Conservation (phyloP, 2,329 filamentous ascomycete genomes). For the Ophiostoma triangulosporum region DNA sequence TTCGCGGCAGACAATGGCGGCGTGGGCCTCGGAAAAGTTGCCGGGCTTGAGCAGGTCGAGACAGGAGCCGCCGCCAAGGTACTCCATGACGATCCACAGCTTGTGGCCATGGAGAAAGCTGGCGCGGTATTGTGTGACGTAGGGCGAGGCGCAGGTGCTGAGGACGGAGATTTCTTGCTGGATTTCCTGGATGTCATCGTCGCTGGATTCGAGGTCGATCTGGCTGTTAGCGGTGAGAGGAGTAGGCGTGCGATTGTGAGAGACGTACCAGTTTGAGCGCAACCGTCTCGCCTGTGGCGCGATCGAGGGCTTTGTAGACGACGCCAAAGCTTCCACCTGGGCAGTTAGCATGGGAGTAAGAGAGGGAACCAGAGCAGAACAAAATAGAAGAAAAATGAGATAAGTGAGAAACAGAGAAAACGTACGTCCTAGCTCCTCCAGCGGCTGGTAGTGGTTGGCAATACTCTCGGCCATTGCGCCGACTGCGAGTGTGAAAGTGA, state of each 20-base stretch:
- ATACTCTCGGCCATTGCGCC: conserved; percentile 45
- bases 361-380: too few species aligned
- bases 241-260: neutral
- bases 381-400: too few species aligned
- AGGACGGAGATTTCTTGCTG: conserved; percentile 93
- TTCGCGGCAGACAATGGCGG: conserved; percentile 88
- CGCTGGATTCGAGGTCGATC: conserved; percentile 98
- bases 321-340: conserved; percentile 88
- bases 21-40: conserved; percentile 75
- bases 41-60: conserved; percentile 88
- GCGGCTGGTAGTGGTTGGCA: conserved; percentile 80
- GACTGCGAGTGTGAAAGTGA: neutral
- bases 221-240: conserved; percentile 25
- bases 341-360: conserved; percentile 6
- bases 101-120: conserved; percentile 95
- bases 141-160: conserved; percentile 86
- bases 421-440: conserved; percentile 87
- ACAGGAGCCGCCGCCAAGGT: conserved; percentile 85
- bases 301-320: conserved; percentile 94
- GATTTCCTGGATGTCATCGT: conserved; percentile 96
- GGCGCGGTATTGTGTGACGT: conserved; percentile 90
- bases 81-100: conserved; percentile 99
- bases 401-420: neutral
- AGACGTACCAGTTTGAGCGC: conserved; percentile 87
- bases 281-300: conserved; percentile 77